Evolutionary conservation across 345 rosid species (phyloP), one percentile per base, ranked within the genome.

Genomic region (Lepidium didymum): DNA sequence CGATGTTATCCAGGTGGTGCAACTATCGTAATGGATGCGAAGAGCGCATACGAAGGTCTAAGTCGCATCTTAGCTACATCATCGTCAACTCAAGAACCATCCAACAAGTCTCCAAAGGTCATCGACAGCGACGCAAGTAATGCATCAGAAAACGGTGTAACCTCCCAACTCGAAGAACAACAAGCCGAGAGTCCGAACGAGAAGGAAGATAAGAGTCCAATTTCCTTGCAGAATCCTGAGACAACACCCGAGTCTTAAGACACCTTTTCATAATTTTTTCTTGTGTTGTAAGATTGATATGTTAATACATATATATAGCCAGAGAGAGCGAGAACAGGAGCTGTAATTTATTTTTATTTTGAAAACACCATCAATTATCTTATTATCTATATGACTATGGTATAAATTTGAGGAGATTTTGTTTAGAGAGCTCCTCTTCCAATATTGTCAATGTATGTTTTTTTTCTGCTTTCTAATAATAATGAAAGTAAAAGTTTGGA

Each of bases 1-100:
- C 87, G 96, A 43, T 94, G 97, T 79, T 91, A 89, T 76, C 87
- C 87, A 1, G 93, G 96, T n/a, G 97, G 93, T 67, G 81, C 81
- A 49, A 82, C 77, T 25, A 78, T 94, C 19, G 60, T 94, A 38
- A 80, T 84, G 90, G 93, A 91, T 43, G 91, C 90, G 2, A 89
- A 94, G 82, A 80, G 70, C 42, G 67, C 79, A 40, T 86, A 81
- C 44, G 87, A 87, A 2, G 91, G 97, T 61, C 52, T 91, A 13
- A 67, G 75, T 51, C 86, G 89, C 31, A 72, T 91, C 62, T 65
- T 87, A 70, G 58, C 81, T 7, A 71, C 85, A 42, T 77, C 85
- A 42, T 77, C 96, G 23, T 62, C 89, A 1, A 34, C 81, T 16
- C 85, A 76, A 80, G 86, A 78, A 41, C 82, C 80, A 35, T 82